Conservation (phyloP, 371 early-diverging fungal species). For the Caulochytrium protostelioides region DNA sequence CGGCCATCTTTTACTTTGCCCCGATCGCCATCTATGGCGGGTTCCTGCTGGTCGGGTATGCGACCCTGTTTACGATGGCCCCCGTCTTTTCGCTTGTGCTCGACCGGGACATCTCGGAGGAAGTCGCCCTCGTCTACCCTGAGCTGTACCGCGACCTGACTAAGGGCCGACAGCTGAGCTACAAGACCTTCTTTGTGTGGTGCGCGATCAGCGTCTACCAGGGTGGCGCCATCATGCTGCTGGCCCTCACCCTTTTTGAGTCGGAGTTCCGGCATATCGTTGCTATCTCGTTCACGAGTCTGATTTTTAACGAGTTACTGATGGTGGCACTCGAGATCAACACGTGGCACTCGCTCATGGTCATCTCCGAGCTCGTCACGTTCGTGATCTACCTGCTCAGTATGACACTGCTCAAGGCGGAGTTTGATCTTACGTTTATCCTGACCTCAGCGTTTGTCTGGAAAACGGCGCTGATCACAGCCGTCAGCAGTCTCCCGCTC, state of each 20-base stretch:
- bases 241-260: constrained; percentile 82
- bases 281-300: constrained; percentile 86
- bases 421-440: constrained; percentile 79
- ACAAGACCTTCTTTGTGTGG: constrained; percentile 88
- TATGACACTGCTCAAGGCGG: constrained; percentile 64
- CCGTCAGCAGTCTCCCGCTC: constrained; percentile 57
- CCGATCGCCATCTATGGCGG: constrained; percentile 83
- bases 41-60: constrained; percentile 38
- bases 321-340: constrained; percentile 91
- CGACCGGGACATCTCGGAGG: constrained; percentile 76
- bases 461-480: constrained; percentile 77
- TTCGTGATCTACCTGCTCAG: constrained; percentile 61
- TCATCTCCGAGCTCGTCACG: constrained; percentile 58
- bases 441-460: constrained; percentile 58
- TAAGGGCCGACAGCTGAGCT: constrained; percentile 66
- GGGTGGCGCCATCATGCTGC: constrained; percentile 89
- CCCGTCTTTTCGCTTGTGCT: constrained; percentile 92
- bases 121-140: constrained; percentile 80
- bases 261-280: constrained; percentile 89
- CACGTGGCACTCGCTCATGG: constrained; percentile 78
- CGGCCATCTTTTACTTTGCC: constrained; percentile 90
- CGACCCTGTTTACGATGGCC: constrained; percentile 90
- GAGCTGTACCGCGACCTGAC: constrained; percentile 89
- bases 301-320: constrained; percentile 93
- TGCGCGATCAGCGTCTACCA: constrained; percentile 90